Evolutionary conservation across 176 grass and related monocot species (phyloP).

Genomic region (Saccharum spontaneum): DNA sequence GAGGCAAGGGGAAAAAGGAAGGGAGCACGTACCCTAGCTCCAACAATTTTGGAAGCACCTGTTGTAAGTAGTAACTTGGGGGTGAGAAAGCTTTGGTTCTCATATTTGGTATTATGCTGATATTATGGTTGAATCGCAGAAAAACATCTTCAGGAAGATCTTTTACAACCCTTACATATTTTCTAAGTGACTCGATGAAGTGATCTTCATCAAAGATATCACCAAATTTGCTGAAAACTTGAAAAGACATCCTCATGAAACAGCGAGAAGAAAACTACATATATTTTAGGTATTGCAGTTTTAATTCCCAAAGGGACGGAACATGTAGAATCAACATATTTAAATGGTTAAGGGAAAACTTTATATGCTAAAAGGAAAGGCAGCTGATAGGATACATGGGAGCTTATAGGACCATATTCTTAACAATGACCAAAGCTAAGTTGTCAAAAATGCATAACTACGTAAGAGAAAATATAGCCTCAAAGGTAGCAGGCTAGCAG

Average conservation of each 20-base stretch:
- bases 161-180: conserved; percentile 77
- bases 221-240: conserved; percentile 79
- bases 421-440: not conserved
- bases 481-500: not conserved
- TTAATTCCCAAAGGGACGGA: not conserved
- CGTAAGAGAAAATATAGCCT: not conserved
- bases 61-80: conserved; percentile 65
- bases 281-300: conserved; percentile 2
- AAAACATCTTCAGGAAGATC: conserved; percentile 66
- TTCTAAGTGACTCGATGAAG: conserved; percentile 65
- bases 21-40: conserved; percentile 64
- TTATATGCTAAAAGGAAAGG: not conserved
- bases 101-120: conserved; percentile 90
- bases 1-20: not conserved
- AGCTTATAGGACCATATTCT: not conserved
- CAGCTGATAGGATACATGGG: not conserved
- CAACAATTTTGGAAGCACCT: conserved; percentile 82
- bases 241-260: conserved; percentile 3
- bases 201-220: conserved; percentile 94
- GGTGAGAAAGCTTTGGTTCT: conserved; percentile 90
- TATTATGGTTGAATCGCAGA: conserved; percentile 66
- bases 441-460: not conserved
- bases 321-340: not conserved
- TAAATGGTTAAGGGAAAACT: not conserved
- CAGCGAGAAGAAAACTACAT: not conserved